Base-by-base conservation (phyloP, 2,329 filamentous ascomycete genomes). In the Aspergillus niger region DNA sequence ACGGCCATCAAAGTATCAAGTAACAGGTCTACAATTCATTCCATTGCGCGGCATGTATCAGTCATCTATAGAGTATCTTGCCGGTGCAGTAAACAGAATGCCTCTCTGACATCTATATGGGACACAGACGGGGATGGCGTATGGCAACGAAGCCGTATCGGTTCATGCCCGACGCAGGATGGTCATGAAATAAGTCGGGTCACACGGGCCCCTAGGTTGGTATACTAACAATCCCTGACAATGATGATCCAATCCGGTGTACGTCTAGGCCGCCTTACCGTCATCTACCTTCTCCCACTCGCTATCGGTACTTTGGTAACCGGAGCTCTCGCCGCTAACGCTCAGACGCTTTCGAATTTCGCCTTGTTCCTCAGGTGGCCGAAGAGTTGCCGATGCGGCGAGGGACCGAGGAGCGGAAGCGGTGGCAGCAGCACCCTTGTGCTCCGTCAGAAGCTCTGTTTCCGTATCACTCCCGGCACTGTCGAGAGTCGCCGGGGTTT, bases 231-330 rank as follows among this genome's bases (percentile, higher is more conserved):
- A 44, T 36, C 30, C 47, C 20, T 8, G 20, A 56, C 13, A 26
- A 43, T 44, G 22, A 36, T 30, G 22, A 36, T 30, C 36, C n/a
- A 32, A 20, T 11, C 8, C 26, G 13, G 41, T 48, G 51, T 55
- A 41, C 41, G 17, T 10, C 56, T 59, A 64, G 11, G 57, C 48
- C 26, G 44, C 55, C 54, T 60, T 62, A 39, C 39, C 67, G 26
- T 70, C 69, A 22, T 91, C 92, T 3, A 98, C 90, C 82, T 95
- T 96, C 81, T 97, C 94, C 94, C 94, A 98, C 79, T 98, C 94
- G 72, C 94, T 94, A 79, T 98, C 94, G 4, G 93, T 97, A 77
- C 92, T 94, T 63, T 82, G 71, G 65, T 86, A 83, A 10, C 82
- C 83, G n/a, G 79, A 81, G 56, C 73, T 82, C 56, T 82, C 82